Evolutionary conservation across 345 rosid species (phyloP).

Genomic region (Syzygium aromaticum): DNA sequence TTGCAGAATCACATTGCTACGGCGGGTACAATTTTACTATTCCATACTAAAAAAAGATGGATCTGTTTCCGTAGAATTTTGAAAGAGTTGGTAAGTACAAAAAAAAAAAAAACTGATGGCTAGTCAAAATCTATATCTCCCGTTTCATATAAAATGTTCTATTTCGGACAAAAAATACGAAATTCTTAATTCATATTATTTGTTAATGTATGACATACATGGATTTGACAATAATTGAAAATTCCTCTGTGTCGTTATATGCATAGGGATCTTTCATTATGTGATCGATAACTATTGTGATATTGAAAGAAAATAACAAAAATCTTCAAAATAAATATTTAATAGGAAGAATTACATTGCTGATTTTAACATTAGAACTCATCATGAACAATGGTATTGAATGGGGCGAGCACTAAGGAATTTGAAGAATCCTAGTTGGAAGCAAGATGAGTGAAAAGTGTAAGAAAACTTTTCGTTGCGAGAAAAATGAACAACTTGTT

Average conservation of each 20-base stretch:
- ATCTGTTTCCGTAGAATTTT: no score
- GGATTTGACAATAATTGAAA: neutral
- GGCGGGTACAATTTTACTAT: no score
- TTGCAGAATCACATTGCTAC: no score
- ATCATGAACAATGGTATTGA: neutral
- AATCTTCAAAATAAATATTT: neutral
- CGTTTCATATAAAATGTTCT: neutral
- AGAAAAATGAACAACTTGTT: neutral
- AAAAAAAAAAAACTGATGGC: neutral
- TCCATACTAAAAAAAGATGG: no score
- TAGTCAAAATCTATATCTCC: neutral
- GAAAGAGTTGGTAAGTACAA: neutral
- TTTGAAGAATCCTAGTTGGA: neutral
- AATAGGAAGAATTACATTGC: neutral
- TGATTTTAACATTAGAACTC: neutral
- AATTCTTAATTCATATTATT: neutral
- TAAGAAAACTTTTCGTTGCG: neutral
- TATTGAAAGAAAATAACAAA: neutral
- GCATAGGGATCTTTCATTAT: neutral
- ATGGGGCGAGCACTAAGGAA: neutral
- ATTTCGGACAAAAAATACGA: neutral
- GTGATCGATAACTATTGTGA: neutral
- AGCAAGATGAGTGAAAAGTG: neutral
- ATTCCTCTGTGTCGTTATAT: neutral
- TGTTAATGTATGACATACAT: neutral